Evolutionary conservation across 2,329 filamentous ascomycete species (phyloP).

Genomic region (Cercospora nicotianae): DNA sequence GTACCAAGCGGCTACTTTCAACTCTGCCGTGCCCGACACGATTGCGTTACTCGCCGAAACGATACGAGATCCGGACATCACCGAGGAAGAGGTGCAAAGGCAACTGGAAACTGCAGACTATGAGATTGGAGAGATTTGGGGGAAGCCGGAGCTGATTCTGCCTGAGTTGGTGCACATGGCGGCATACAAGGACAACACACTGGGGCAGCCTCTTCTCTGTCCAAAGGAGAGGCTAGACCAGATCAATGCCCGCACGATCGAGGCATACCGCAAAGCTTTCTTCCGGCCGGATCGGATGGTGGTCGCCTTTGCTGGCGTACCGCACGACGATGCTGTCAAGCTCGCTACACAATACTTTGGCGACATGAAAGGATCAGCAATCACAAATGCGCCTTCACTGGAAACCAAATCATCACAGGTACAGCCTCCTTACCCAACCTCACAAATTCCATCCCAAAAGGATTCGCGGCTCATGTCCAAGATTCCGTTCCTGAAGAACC

Average conservation of each 20-base stretch:
- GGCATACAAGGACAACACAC: constrained; percentile 91
- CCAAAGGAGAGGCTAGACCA: constrained; percentile 75
- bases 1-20: constrained; percentile 99
- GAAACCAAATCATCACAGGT: constrained; percentile 30
- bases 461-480: constrained; percentile 73
- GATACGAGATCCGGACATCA: constrained; percentile 80
- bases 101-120: constrained; percentile 92
- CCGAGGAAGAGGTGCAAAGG: constrained; percentile 79
- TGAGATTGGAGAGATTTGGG: constrained; percentile 96
- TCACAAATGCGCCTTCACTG: constrained; percentile 35
- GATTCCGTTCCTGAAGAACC: constrained; percentile 85
- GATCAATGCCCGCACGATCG: constrained; percentile 73
- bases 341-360: constrained; percentile 86
- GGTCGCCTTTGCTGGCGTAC: constrained; percentile 88
- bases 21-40: constrained; percentile 80
- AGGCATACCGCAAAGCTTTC: constrained; percentile 77
- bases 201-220: constrained; percentile 90
- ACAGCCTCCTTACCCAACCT: constrained; percentile 36
- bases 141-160: constrained; percentile 91
- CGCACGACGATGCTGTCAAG: constrained; percentile 75
- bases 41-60: constrained; percentile 88
- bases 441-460: constrained; percentile 48
- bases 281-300: constrained; percentile 90
- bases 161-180: constrained; percentile 95
- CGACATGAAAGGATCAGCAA: constrained; percentile 63